Conservation (phyloP, 441 rosid genomes). For the Euphorbia schlechtendalii region DNA sequence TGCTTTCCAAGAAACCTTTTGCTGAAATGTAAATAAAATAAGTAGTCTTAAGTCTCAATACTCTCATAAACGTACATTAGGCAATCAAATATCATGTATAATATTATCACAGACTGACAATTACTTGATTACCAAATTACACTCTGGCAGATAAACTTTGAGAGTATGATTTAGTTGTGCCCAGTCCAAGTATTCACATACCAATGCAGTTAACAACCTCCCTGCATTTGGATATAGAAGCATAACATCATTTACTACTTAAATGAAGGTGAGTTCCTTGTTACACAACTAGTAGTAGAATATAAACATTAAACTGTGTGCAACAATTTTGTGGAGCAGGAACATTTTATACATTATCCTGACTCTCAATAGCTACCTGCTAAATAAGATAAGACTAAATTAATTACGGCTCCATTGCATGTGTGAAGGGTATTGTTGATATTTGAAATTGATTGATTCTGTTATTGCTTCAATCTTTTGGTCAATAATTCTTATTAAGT, state of each 20-base stretch:
- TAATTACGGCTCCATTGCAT: neutral
- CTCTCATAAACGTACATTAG: slow-evolving; percentile 2
- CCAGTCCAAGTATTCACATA: slow-evolving; percentile 97
- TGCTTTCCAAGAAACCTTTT: slow-evolving; percentile 80
- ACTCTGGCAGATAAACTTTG: slow-evolving; percentile 88
- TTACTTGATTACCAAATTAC: slow-evolving; percentile 88
- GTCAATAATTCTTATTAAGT: neutral
- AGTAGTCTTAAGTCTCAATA: too few species aligned
- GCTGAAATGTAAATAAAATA: slow-evolving; percentile 37
- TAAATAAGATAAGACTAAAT: too few species aligned
- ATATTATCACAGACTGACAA: slow-evolving; percentile 15
- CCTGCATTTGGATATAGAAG: slow-evolving; percentile 47
- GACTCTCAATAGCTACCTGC: too few species aligned
- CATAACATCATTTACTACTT: slow-evolving; percentile 2
- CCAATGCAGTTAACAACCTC: slow-evolving; percentile 66
- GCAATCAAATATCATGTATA: neutral
- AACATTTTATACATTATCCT: too few species aligned
- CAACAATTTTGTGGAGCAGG: neutral
- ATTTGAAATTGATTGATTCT: neutral
- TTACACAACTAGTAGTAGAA: neutral
- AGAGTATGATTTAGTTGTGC: slow-evolving; percentile 81
- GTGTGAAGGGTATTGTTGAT: neutral
- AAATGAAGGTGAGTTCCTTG: slow-evolving; percentile 7
- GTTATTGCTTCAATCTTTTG: neutral
- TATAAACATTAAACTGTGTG: neutral